Evolutionary conservation across 345 rosid species (phyloP), one percentile per base, ranked within the genome.

Genomic region (Corchorus capsularis): DNA sequence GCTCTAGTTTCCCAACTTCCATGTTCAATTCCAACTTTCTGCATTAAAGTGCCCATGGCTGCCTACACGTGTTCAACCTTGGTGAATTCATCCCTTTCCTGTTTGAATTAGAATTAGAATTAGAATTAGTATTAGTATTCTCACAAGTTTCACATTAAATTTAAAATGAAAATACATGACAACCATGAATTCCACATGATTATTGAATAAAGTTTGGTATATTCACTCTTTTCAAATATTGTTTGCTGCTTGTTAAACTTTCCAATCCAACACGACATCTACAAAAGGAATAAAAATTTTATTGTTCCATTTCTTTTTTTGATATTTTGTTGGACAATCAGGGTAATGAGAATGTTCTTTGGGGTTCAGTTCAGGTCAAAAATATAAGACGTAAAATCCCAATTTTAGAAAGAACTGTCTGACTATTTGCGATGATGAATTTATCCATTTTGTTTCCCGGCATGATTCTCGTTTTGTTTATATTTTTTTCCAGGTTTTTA

Each of bases 1-100:
- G 60, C 32, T 70, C 32, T 32, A 12, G 3, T 66, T 66, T 46
- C 11, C 53, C 17, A 68, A 68, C 11, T 68, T 22, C 13, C 0
- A 22, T 1, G 46, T 49, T 52, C 32, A 35, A 17, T 52, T 35
- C 43, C 61, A 27, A 49, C 14, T 27, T 49, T 34, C 20, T 34
- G 61, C 61, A 52, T 35, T 17, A n/a, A 45, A 12, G 61, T 17
- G 16, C 16, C 15, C 17, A 34, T 69, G 74, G 49, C 62, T 70
- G 74, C 74, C 34, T 4, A 56, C 75, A 57, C 54, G 75, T 72
- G 75, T 72, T 72, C 65, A 72, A 57, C 41, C 1, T 5, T 56
- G 1, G 11, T 19, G 50, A 39, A 37, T 41, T 34, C 54, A 17
- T 10, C 0, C 8, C 32, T 4, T 15, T 8, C 54, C 43, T n/a